A percentile compares a stretch with the other conserved stretches of the same genome.
Conservation (phyloP, 2,329 filamentous ascomycete species). For the Exophiala calicioides region DNA sequence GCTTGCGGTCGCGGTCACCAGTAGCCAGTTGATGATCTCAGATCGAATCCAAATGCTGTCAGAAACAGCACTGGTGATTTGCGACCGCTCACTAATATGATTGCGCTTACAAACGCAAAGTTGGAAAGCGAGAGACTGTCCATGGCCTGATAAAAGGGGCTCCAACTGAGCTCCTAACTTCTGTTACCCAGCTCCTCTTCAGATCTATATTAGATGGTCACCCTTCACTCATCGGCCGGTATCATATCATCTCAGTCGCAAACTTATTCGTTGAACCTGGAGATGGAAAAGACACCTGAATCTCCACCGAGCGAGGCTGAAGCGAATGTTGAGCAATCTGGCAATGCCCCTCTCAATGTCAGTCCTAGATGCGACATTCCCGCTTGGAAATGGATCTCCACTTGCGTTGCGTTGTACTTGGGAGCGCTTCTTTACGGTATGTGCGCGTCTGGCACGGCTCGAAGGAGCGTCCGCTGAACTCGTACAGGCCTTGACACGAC, state of each 20-base stretch:
- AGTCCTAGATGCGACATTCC: conserved; percentile 3
- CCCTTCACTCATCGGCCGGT: background rate
- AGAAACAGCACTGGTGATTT: background rate
- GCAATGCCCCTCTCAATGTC: conserved; percentile 1
- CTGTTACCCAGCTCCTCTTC: background rate
- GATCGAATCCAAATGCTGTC: conserved; percentile 1
- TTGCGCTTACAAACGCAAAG: background rate
- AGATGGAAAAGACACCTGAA: conserved; percentile 1
- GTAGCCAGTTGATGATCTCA: background rate
- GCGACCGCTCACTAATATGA: background rate
- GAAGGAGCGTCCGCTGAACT: too few relatives aligned
- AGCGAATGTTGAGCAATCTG: background rate
- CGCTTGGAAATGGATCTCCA: conserved; percentile 5
- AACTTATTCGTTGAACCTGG: too few relatives aligned
- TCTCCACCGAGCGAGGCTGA: conserved; percentile 1
- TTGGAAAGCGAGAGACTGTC: background rate
- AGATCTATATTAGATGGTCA: too few relatives aligned
- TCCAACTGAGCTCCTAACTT: background rate
- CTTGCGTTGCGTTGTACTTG: conserved; percentile 9
- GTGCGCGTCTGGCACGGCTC: too few relatives aligned
- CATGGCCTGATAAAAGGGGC: background rate
- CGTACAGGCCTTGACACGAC: conserved; percentile 50
- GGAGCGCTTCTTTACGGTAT: conserved; percentile 31
- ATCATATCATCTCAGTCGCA: background rate
- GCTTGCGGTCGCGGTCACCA: background rate